phyloP scores from a whole-genome alignment of 2,329 filamentous ascomycete species.

The Fusarium hainanense region DNA sequence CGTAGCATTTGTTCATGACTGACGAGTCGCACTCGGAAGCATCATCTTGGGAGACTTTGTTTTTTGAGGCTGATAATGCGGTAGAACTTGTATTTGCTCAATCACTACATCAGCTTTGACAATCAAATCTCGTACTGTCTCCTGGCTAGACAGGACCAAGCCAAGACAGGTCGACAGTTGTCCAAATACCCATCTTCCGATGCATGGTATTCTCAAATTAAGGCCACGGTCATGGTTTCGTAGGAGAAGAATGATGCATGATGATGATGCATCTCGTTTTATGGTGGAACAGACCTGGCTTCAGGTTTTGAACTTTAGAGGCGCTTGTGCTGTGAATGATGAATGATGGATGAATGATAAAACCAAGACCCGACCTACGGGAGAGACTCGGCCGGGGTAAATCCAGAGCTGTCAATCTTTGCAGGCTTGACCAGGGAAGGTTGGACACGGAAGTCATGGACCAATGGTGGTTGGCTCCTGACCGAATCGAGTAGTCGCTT shows the following conservation, averaged over 20 bases:
- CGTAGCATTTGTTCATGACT: slow-evolving; percentile 3
- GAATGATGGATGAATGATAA: neutral
- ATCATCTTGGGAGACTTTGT: neutral
- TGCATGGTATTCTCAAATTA: neutral
- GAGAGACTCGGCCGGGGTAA: slow-evolving; percentile 10
- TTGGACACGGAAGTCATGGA: slow-evolving; percentile 23
- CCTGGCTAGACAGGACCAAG: neutral
- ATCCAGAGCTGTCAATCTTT: slow-evolving; percentile 37
- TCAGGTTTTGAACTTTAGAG: neutral
- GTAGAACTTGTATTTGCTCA: neutral
- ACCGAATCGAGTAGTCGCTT: slow-evolving; percentile 47
- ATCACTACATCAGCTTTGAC: neutral
- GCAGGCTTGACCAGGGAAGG: slow-evolving; percentile 39
- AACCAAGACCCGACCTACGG: neutral
- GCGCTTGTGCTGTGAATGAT: slow-evolving; percentile 2
- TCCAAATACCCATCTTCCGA: neutral
- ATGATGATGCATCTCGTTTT: slow-evolving; percentile 13
- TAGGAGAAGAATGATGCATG: neutral
- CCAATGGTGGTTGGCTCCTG: slow-evolving; percentile 41
- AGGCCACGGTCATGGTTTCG: neutral
- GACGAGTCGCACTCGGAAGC: neutral
- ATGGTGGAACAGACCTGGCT: slow-evolving; percentile 20
- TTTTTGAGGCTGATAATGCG: neutral
- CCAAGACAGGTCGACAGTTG: neutral
- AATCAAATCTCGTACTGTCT: neutral